Base-by-base conservation (phyloP, 2,329 filamentous ascomycete genomes). In the Aspergillus terreus region DNA sequence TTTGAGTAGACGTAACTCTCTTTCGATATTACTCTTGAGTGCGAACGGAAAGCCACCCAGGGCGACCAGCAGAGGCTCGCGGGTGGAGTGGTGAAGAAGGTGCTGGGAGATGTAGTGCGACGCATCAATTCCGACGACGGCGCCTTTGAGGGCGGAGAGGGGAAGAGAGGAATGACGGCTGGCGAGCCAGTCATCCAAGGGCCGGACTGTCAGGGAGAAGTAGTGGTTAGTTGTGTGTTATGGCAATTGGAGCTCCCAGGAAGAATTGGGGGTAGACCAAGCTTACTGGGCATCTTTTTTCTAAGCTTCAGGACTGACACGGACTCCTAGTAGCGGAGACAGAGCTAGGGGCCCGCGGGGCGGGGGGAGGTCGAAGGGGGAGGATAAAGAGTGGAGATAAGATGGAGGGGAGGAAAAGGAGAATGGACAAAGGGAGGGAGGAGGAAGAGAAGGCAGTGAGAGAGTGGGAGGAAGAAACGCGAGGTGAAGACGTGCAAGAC, bases 11-110 rank as follows among this genome's bases (percentile, higher is more conserved):
- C 87, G 81, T 27, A 99, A 77, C 61, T 95, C 89, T 46, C 82
- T 80, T 66, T 89, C 83, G 57, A 99, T 86, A 63, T 87, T 86
- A 58, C 76, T 78, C 70, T 83, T 83, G 65, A 97, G 80, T 48
- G 88, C 88, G 54, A 88, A 84, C 2, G 92, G 94, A 55, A 92
- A 81, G 52, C 94, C 94, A 46, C 92, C 94, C 44, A 97, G 82
- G 19, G 94, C 94, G 50, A 91, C 85, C 32, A 97, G 82, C 32
- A 99, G 84, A 40, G 92, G 92, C 71, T 99, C 94, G 66, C 89
- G 87, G 43, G 83, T 85, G 25, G 84, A 82, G 41, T 81, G 71
- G 51, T 80, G 82, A 65, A 87, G 83, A 63, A 96, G 83, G 59
- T 95, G 82, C 53, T 85, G 84, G 69, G 87, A 82, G 58, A 99